Base-by-base conservation (phyloP, 2,329 filamentous ascomycete species). In the Fusarium duplospermum region DNA sequence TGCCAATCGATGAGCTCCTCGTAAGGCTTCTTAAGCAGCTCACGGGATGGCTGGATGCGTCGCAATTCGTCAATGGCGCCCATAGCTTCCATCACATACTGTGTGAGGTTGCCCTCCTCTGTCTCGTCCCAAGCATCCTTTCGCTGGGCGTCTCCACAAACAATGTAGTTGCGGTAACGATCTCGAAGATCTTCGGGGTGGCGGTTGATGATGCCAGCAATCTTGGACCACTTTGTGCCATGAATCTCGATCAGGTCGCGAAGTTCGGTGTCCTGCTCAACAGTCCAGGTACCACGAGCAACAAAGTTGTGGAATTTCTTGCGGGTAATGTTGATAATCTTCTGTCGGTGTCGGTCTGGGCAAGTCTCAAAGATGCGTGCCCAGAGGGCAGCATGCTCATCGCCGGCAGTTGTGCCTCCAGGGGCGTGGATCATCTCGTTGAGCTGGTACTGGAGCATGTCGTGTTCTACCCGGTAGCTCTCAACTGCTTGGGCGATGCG, bases 161-260 rank as follows among this genome's bases (percentile, higher is more conserved):
- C 83, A 24, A 93, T 82, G 76, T 92, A 91, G 76, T 94, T 93
- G 42, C 91, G 87, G 85, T 91, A 93, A 4, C 93, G 90, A 79
- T 94, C 92, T 60, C 92, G 88, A 62, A 91, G 87, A 78, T 94
- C 92, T 69, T 90, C 88, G 0, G 89, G 86, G 42, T 90, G 88
- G 7, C 93, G 90, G 70, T 91, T 91, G 72, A 93, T 87, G 24
- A 89, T 73, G n/a, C 86, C 83, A 0, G 87, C 89, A 72, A 95
- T 92, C 31, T 85, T 74, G 13, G 86, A 86, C 91, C 92, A 95
- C 67, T 90, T 88, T 18, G 84, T 86, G 8, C 81, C 81, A 62
- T 84, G 79, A 4, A 79, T 70, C 13, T 78, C 71, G 16, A 83
- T 84, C 16, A 84, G 80, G 24, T 80, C 79, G 14, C 77, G 69